phyloP scores from a whole-genome alignment of 305 asterid species.

The Fraxinus sp. region DNA sequence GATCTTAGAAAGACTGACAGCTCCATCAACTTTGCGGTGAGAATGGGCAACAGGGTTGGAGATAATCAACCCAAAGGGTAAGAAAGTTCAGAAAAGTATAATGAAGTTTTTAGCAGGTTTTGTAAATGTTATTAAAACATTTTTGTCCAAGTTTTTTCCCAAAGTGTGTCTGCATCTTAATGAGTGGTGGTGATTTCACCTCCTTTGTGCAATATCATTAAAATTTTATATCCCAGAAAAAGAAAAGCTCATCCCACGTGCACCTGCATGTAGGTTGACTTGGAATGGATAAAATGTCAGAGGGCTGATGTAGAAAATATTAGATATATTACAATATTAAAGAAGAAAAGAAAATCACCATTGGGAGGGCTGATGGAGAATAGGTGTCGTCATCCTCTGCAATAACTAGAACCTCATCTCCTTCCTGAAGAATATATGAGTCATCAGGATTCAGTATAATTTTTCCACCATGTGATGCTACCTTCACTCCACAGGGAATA shows the following conservation, averaged over 20 bases:
- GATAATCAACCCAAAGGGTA: not conserved
- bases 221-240: not conserved
- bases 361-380: constrained; percentile 70
- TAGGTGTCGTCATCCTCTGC: constrained; percentile 95
- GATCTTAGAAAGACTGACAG: not conserved
- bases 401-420: constrained; percentile 87
- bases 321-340: constrained; percentile 1
- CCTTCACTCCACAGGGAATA: constrained; percentile 90
- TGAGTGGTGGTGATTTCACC: constrained; percentile 7
- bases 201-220: constrained; percentile 3
- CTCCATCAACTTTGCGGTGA: not conserved
- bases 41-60: not conserved
- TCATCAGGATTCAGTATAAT: constrained; percentile 75
- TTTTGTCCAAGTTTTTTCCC: not conserved
- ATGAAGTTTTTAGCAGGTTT: not conserved
- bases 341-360: constrained; percentile 59
- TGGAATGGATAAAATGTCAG: constrained; percentile 9
- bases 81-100: not conserved
- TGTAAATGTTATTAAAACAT: not conserved
- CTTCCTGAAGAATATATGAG: constrained; percentile 76
- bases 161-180: constrained; percentile 11
- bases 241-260: not conserved
- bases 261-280: constrained; percentile 1
- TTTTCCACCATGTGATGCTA: constrained; percentile 78
- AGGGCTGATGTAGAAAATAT: constrained; percentile 20